These are phyloP conservation scores for Malus domestica DNA, from an alignment of 306 rosid genomes.

Conservation along the genomic window DNA sequence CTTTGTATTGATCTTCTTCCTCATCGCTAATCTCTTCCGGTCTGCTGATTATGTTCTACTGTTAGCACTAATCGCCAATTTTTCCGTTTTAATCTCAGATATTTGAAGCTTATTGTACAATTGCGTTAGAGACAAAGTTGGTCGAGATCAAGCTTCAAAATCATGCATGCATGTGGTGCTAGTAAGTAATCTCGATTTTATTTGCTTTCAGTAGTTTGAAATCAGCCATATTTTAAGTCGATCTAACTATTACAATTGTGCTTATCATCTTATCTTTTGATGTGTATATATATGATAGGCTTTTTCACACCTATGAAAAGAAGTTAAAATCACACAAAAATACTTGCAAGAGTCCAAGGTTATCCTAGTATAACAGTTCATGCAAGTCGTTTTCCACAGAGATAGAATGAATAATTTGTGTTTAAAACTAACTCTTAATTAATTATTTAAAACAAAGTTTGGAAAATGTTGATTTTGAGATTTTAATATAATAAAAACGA, in stretches of 20 bases:
- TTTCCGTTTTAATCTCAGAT: not conserved
- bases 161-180: not conserved
- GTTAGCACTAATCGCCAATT: not conserved
- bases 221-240: not conserved
- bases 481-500: too few relatives aligned
- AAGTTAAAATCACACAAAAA: too few relatives aligned
- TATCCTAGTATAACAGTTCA: too few relatives aligned
- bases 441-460: too few relatives aligned
- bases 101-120: not conserved
- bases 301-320: too few relatives aligned
- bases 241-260: not conserved
- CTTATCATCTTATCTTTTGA: not conserved
- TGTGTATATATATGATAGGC: too few relatives aligned
- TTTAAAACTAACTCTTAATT: too few relatives aligned
- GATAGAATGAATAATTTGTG: too few relatives aligned
- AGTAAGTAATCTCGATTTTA: not conserved
- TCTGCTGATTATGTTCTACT: not conserved
- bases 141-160: not conserved
- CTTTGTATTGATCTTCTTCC: not conserved
- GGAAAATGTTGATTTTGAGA: too few relatives aligned
- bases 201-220: not conserved
- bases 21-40: not conserved
- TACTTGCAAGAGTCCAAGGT: too few relatives aligned
- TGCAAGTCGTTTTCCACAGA: too few relatives aligned
- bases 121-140: not conserved